Evolutionary conservation across 2,329 filamentous ascomycete genomes (phyloP).

Genomic region (Cercospora sp.): DNA sequence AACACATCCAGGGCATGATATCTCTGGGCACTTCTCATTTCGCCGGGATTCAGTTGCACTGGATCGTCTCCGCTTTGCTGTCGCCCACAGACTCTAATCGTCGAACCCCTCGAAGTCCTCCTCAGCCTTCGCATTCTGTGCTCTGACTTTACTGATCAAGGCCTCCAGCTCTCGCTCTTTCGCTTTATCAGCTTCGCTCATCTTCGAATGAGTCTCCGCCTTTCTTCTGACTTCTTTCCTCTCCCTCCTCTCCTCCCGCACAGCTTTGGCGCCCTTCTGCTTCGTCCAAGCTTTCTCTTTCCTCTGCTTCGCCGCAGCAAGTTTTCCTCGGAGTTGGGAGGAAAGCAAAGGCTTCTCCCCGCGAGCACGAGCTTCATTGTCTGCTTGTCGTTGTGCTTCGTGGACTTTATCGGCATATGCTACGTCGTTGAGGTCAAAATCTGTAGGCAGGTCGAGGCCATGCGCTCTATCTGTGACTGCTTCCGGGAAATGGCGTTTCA

Average conservation of each 20-base stretch:
- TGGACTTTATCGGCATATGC: slow-evolving; percentile 49
- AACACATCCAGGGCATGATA: too few relatives aligned
- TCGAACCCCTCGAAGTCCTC: slow-evolving; percentile 34
- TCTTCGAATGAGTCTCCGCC: slow-evolving; percentile 34
- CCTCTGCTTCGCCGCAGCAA: slow-evolving; percentile 32
- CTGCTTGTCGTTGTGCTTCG: slow-evolving; percentile 45
- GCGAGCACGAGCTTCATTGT: slow-evolving; percentile 33
- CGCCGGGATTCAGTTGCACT: too few relatives aligned
- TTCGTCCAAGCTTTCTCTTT: slow-evolving; percentile 41
- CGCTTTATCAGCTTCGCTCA: slow-evolving; percentile 35
- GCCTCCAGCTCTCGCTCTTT: slow-evolving; percentile 37
- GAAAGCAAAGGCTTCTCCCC: slow-evolving; percentile 30
- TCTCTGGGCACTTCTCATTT: too few relatives aligned
- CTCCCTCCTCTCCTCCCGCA: slow-evolving; percentile 38
- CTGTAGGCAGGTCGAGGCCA: slow-evolving; percentile 38
- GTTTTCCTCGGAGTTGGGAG: slow-evolving; percentile 35
- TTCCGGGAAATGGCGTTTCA: slow-evolving; percentile 46
- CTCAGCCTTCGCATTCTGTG: slow-evolving; percentile 25
- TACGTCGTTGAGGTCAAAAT: slow-evolving; percentile 42
- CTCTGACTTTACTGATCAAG: slow-evolving; percentile 38
- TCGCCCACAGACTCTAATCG: slow-evolving; percentile 15
- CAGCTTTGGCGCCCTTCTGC: slow-evolving; percentile 40
- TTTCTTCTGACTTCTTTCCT: slow-evolving; percentile 38
- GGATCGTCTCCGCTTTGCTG: too few relatives aligned
- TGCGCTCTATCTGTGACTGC: slow-evolving; percentile 44